Percentiles rank a stretch among this genome's conserved stretches.
Conservation (phyloP, 129 eudicot species). For the Logfia minima region DNA sequence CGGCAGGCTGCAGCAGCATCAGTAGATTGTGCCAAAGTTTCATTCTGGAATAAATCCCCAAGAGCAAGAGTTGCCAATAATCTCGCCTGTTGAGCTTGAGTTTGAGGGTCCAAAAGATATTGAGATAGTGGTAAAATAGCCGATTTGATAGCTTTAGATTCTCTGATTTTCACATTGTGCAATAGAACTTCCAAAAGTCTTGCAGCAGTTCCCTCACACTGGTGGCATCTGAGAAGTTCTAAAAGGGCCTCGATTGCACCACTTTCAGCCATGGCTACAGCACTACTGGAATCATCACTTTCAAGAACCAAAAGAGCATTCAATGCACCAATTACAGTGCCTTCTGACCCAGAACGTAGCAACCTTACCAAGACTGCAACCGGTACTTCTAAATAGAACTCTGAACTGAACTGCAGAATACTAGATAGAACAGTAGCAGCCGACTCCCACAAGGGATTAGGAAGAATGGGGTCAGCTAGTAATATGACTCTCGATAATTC, state of each 20-base stretch:
- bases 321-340: conserved; percentile 79
- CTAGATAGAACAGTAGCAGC: conserved; percentile 93
- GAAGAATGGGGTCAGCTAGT: conserved; percentile 72
- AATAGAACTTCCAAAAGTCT: conserved; percentile 77
- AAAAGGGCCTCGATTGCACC: conserved; percentile 95
- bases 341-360: conserved; percentile 87
- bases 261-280: conserved; percentile 96
- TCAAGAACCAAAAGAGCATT: conserved; percentile 91
- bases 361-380: conserved; percentile 85
- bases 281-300: conserved; percentile 89
- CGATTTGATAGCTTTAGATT: conserved; percentile 77
- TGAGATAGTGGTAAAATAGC: conserved; percentile 93
- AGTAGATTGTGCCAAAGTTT: conserved; percentile 72
- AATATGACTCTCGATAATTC: conserved; percentile 86
- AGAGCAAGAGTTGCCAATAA: conserved; percentile 95
- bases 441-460: conserved; percentile 93
- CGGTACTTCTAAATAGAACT: conserved; percentile 91
- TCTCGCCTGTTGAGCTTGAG: conserved; percentile 98
- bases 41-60: conserved; percentile 96
- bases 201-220: conserved; percentile 94
- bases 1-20: conserved; percentile 97
- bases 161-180: conserved; percentile 90
- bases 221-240: conserved; percentile 91
- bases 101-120: conserved; percentile 94
- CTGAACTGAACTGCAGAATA: conserved; percentile 91